phyloP scores from a whole-genome alignment of 139 green algal species.

The Auxenochlorella pyrenoidosa region DNA sequence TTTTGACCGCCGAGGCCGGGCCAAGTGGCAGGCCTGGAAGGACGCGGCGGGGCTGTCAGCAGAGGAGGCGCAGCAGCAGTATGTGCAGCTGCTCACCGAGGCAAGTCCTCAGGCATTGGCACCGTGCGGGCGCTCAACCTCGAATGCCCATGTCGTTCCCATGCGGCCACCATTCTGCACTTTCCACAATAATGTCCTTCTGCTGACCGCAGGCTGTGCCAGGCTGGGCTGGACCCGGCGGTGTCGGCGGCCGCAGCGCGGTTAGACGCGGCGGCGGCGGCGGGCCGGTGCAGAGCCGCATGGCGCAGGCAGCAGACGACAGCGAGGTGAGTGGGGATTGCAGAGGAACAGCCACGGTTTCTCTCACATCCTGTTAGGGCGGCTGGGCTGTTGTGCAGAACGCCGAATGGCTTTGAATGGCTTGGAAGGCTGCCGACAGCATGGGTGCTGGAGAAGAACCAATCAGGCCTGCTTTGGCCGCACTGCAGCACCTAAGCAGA shows the following conservation, averaged over 20 bases:
- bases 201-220: background rate
- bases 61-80: constrained; percentile 21
- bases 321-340: background rate
- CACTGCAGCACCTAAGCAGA: background rate
- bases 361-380: too few species aligned
- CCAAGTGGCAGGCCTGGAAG: constrained; percentile 58
- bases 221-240: constrained; percentile 11
- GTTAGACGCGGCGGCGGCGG: constrained; percentile 9
- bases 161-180: too few species aligned
- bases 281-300: constrained; percentile 45
- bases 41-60: background rate
- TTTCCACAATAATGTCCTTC: too few species aligned
- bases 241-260: background rate
- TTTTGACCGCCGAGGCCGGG: constrained; percentile 48
- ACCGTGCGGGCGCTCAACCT: too few species aligned
- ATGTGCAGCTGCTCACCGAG: constrained; percentile 32
- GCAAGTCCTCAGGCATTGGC: background rate
- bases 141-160: too few species aligned
- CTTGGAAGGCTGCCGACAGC: too few species aligned
- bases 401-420: too few species aligned
- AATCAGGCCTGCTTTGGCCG: too few species aligned
- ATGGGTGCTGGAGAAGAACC: too few species aligned
- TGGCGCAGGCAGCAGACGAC: constrained; percentile 25
- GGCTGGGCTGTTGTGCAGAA: too few species aligned
- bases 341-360: too few species aligned